Conservation (phyloP, 306 rosid species). For the Dalbergia cultrata region DNA sequence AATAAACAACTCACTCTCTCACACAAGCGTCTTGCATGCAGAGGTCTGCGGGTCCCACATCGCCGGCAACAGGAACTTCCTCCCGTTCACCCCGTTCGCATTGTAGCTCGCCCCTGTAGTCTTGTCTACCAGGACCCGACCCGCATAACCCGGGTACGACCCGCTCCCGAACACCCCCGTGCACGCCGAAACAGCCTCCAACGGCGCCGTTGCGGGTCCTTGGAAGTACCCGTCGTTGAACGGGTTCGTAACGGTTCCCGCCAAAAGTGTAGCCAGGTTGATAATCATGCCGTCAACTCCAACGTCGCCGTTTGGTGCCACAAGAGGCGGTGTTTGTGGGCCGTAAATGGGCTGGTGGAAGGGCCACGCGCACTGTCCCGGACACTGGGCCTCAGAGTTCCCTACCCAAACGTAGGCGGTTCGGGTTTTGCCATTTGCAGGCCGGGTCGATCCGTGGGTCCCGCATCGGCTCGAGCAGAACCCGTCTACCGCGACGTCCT, state of each 20-base stretch:
- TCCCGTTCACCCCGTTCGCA: constrained; percentile 63
- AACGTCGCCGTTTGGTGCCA: constrained; percentile 84
- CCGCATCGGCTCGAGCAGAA: constrained; percentile 78
- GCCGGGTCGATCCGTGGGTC: constrained; percentile 61
- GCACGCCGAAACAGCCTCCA: constrained; percentile 88
- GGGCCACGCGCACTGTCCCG: constrained; percentile 92
- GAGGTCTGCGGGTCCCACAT: constrained; percentile 86
- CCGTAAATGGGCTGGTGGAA: constrained; percentile 88
- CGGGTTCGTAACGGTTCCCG: constrained; percentile 90
- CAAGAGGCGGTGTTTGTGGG: constrained; percentile 75
- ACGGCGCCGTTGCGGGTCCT: constrained; percentile 73
- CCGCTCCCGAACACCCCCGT: constrained; percentile 78
- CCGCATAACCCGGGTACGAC: constrained; percentile 82
- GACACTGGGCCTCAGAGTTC: constrained; percentile 87
- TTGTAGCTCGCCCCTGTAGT: constrained; percentile 76
- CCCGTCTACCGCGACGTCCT: constrained; percentile 75
- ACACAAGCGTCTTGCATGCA: constrained; percentile 69
- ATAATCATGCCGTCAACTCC: constrained; percentile 87
- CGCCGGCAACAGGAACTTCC: constrained; percentile 76
- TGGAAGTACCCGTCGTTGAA: constrained; percentile 79
- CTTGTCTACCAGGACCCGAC: constrained; percentile 61
- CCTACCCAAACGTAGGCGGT: constrained; percentile 79
- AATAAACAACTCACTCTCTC: background rate
- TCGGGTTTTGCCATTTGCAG: constrained; percentile 41
- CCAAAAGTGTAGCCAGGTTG: constrained; percentile 77